These are phyloP conservation scores for Podosphaera fusca DNA, from an alignment of 2,329 filamentous ascomycete species.

Conservation along the genomic window DNA sequence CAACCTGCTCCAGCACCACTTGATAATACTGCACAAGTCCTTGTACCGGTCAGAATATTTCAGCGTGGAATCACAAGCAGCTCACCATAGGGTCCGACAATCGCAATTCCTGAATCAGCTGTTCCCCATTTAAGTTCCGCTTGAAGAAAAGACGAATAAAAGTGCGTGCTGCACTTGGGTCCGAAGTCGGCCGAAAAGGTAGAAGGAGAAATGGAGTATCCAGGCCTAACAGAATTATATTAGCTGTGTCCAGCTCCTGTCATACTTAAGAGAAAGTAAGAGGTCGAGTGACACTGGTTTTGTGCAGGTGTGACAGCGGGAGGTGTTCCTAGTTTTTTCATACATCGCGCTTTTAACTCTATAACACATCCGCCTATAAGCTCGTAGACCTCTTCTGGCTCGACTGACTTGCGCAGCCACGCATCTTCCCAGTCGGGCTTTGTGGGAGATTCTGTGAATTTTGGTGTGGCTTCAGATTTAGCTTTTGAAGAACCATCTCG, in stretches of 20 bases:
- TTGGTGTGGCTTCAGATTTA: conserved; percentile 38
- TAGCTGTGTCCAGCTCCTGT: conserved; percentile 8
- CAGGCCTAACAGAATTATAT: conserved; percentile 35
- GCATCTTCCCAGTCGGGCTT: conserved; percentile 75
- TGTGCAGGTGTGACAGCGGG: conserved; percentile 12
- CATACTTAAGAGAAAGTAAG: conserved; percentile 1
- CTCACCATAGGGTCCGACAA: conserved; percentile 84
- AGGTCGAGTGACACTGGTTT: conserved; percentile 4
- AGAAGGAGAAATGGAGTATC: conserved; percentile 82
- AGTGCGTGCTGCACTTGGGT: conserved; percentile 73
- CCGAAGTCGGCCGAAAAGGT: conserved; percentile 80
- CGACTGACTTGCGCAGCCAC: conserved; percentile 60
- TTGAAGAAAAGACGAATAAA: conserved; percentile 89
- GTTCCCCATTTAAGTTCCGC: conserved; percentile 41
- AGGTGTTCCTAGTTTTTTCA: conserved; percentile 12
- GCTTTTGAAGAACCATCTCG: conserved; percentile 39
- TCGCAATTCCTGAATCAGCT: conserved; percentile 62
- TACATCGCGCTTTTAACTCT: conserved; percentile 89
- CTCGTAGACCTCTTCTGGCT: conserved; percentile 78
- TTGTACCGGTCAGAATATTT: conserved; percentile 19
- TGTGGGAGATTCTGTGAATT: conserved; percentile 25
- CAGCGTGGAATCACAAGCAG: conserved; percentile 5
- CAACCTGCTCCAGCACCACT: conserved; percentile 96
- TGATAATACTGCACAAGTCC: conserved; percentile 82
- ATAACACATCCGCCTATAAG: conserved; percentile 63